Base-by-base conservation (phyloP, 2,329 filamentous ascomycete species). In the Polytolypa hystricis region DNA sequence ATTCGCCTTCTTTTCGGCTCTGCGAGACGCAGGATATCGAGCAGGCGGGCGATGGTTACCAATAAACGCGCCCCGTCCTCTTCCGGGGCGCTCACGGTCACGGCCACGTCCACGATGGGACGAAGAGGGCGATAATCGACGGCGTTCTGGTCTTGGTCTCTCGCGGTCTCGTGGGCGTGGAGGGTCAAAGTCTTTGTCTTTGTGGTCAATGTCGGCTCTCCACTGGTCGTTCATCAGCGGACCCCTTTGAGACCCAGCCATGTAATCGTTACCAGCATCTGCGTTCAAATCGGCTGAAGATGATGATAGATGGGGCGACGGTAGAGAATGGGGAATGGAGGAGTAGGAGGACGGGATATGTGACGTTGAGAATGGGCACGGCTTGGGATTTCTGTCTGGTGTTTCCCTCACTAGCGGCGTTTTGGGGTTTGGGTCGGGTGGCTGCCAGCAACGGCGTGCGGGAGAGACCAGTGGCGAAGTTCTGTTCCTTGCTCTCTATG, bases 141-240 rank as follows among this genome's bases (percentile, higher is more conserved):
- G 57, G 37, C 64, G 62, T 30, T 62, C 61, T 44, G 61, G 39
- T 56, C 56, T 45, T 52, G 51, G 38, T 34, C 39, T 44, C 25
- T 40, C 43, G 33, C 38, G 42, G 39, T 49, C 42, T 23, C 39
- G 36, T 19, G 37, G 46, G 41, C 51, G 18, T 4, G 33, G 53
- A 33, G 53, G 53, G 29, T 57, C 52, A 43, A 48, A 51, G 34
- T 57, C 54, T 51, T 47, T 48, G 36, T 44, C 54, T 40, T 49
- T 49, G 43, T 62, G 50, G 44, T 65, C 58, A 48, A 55, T 56
- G 53, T 63, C 54, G 51, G 53, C 58, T 58, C 60, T 66, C 64
- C 65, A 65, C 57, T 66, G 56, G 54, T 67, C 60, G 64, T 58
- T 69, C 62, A 67, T 58, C 53, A 60, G 58, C 54, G 63, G 62